Percentiles rank a stretch among this genome's conserved stretches.
phyloP scores from a whole-genome alignment of 2,329 filamentous ascomycete species.

The Aspergillus ibericus region DNA sequence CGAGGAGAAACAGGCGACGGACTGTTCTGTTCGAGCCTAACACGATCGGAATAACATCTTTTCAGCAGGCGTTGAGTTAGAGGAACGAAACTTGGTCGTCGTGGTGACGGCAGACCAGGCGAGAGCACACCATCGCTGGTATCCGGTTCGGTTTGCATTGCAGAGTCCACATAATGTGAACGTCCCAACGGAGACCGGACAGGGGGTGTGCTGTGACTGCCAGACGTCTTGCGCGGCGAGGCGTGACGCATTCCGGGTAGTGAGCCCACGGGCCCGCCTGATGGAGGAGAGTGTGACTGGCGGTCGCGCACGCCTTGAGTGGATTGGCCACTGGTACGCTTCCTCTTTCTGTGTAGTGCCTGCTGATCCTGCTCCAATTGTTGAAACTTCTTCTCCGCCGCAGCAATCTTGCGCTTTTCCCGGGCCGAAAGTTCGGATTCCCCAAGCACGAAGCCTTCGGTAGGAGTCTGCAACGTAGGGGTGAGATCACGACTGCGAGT shows the following conservation, averaged over 20 bases:
- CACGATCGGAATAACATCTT: constrained; percentile 43
- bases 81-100: constrained; percentile 38
- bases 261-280: constrained; percentile 28
- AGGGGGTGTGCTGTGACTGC: constrained; percentile 27
- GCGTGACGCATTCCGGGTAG: constrained; percentile 26
- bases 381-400: constrained; percentile 63
- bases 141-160: constrained; percentile 48
- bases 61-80: constrained; percentile 45
- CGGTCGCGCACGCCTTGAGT: constrained; percentile 43
- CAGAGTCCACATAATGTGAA: constrained; percentile 42
- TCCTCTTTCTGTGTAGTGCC: constrained; percentile 52
- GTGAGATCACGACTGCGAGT: constrained; percentile 63
- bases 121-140: constrained; percentile 30
- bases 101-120: constrained; percentile 20
- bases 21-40: constrained; percentile 33
- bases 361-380: constrained; percentile 60
- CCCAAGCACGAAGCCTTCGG: constrained; percentile 35
- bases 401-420: constrained; percentile 63
- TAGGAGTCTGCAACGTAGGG: constrained; percentile 53
- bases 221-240: constrained; percentile 33
- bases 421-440: constrained; percentile 59
- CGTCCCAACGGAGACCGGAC: constrained; percentile 26
- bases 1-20: constrained; percentile 15
- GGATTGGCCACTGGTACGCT: constrained; percentile 57
- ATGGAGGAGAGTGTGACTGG: constrained; percentile 39